Percentiles rank a stretch among this genome's conserved stretches.
phyloP scores from a whole-genome alignment of 805 yeast genomes.

The Candida railenensis region DNA sequence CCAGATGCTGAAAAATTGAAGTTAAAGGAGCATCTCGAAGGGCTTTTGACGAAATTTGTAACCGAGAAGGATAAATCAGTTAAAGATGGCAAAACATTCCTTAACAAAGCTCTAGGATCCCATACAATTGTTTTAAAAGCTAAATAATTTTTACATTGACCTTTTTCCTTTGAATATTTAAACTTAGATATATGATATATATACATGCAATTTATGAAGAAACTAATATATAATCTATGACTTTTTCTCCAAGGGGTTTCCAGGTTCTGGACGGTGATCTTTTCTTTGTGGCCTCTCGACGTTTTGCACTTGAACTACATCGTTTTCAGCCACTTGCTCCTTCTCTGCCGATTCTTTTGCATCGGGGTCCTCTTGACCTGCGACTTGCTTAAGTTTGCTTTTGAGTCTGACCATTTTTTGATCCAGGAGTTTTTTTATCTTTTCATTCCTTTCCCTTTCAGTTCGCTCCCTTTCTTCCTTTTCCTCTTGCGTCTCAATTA shows the following conservation, averaged over 20 bases:
- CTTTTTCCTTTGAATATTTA: too few species aligned
- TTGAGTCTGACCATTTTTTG: background rate
- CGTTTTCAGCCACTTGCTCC: background rate
- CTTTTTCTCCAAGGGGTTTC: background rate
- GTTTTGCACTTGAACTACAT: too few species aligned
- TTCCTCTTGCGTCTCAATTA: constrained; percentile 1
- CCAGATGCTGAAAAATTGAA: constrained; percentile 32
- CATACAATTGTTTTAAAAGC: constrained; percentile 18
- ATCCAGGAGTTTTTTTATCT: background rate
- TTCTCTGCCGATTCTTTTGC: background rate
- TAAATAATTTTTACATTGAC: background rate
- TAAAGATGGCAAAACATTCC: constrained; percentile 10
- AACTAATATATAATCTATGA: too few species aligned
- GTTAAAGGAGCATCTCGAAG: constrained; percentile 30
- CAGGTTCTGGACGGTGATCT: background rate
- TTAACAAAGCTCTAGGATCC: constrained; percentile 24
- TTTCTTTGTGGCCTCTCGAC: too few species aligned
- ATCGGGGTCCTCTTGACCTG: background rate
- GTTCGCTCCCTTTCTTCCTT: constrained; percentile 1
- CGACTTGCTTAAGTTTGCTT: background rate
- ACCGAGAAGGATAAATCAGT: constrained; percentile 8
- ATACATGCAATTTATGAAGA: too few species aligned
- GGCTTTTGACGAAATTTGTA: constrained; percentile 20
- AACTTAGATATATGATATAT: background rate
- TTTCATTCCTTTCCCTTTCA: background rate